phyloP scores from a whole-genome alignment of 257 asterid genomes.

The Solanum dulcamara region DNA sequence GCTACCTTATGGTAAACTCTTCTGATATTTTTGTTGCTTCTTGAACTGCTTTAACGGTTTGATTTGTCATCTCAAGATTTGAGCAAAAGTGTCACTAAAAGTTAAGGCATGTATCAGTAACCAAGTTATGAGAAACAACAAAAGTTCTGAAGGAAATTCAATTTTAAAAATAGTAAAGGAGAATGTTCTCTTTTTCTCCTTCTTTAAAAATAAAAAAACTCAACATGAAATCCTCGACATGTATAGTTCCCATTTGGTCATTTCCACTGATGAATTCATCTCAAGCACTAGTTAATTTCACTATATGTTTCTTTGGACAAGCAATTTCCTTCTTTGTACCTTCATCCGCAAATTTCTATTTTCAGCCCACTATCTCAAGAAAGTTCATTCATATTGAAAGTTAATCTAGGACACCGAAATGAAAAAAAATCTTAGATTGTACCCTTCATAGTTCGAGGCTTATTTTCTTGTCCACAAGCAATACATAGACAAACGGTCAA shows the following conservation, averaged over 20 bases:
- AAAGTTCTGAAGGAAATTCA: neutral
- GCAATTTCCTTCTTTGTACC: slow-evolving; percentile 71
- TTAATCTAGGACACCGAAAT: slow-evolving; percentile 5
- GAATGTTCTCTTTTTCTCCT: neutral
- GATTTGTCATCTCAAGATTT: slow-evolving; percentile 61
- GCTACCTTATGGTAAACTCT: slow-evolving; percentile 59
- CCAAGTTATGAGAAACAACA: neutral
- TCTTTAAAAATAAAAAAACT: neutral
- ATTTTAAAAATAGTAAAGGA: neutral
- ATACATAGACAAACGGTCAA: slow-evolving; percentile 66
- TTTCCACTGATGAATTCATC: slow-evolving; percentile 57
- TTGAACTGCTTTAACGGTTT: slow-evolving; percentile 66
- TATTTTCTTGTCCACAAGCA: slow-evolving; percentile 68
- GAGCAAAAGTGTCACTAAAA: slow-evolving; percentile 59
- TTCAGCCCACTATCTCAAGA: slow-evolving; percentile 17
- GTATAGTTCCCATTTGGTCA: slow-evolving; percentile 62
- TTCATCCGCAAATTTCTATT: slow-evolving; percentile 60
- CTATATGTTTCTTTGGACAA: slow-evolving; percentile 57
- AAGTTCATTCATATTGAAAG: slow-evolving; percentile 10
- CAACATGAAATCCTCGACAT: slow-evolving; percentile 68
- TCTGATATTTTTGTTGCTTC: slow-evolving; percentile 57
- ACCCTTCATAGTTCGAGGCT: slow-evolving; percentile 79
- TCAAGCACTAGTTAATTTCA: slow-evolving; percentile 64
- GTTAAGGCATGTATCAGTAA: neutral
- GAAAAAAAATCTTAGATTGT: slow-evolving; percentile 1